phyloP scores from a whole-genome alignment of 345 rosid species.

The Camelina sativa region DNA sequence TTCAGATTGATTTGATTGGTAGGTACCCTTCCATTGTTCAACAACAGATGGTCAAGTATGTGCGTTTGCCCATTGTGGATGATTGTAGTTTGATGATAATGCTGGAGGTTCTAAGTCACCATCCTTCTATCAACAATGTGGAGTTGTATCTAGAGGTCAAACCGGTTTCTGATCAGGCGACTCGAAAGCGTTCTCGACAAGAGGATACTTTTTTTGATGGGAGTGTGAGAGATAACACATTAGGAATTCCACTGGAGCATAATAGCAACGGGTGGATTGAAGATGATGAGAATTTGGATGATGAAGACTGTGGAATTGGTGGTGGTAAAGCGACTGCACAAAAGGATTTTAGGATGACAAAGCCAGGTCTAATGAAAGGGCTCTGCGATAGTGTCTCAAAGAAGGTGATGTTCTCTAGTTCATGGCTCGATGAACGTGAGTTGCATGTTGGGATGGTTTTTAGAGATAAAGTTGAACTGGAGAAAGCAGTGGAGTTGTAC shows the following conservation, averaged over 20 bases:
- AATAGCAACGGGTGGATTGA: constrained; percentile 5
- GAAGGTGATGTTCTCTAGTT: background rate
- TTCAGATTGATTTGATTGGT: constrained; percentile 15
- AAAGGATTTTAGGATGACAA: background rate
- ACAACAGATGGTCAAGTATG: constrained; percentile 16
- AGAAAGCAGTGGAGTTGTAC: constrained; percentile 10
- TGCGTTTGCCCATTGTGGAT: constrained; percentile 30
- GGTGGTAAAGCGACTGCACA: background rate
- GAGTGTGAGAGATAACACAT: background rate
- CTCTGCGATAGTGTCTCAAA: background rate
- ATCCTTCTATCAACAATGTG: constrained; percentile 12
- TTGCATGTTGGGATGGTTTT: constrained; percentile 19
- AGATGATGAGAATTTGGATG: background rate
- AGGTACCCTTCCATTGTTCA: constrained; percentile 33
- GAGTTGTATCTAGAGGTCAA: constrained; percentile 24
- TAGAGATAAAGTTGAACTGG: background rate
- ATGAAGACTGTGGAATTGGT: background rate
- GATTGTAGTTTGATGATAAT: constrained; percentile 27
- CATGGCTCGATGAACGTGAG: constrained; percentile 20
- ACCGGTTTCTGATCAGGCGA: background rate
- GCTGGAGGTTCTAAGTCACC: constrained; percentile 25
- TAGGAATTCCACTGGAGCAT: background rate
- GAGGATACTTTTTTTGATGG: background rate
- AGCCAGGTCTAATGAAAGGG: background rate
- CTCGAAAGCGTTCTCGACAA: background rate